Evolutionary conservation across 2,329 filamentous ascomycete genomes (phyloP), one percentile per base, ranked within the genome.

Genomic region (Trichoderma afroharzianum): DNA sequence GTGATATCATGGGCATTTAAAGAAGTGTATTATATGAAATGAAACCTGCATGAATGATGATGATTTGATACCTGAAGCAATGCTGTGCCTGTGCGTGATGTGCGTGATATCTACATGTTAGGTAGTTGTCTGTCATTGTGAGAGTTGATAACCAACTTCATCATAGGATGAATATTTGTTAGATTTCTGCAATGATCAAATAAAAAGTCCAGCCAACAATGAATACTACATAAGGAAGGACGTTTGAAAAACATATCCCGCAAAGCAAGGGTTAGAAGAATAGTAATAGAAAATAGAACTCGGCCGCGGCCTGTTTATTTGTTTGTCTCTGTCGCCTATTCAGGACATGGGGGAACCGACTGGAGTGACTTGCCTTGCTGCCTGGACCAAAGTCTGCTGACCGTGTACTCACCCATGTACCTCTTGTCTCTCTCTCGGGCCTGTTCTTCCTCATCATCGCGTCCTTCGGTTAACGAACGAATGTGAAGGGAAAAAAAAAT

Each of bases 41-140:
- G 36, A 68, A 59, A 55, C 39, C 30, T 50, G 64, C 43, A 71
- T 71, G 70, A 71, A 71, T 71, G 36, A 71, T 71, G 70, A 71
- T 71, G 28, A 57, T 47, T 71, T 68, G 59, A 71, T 68, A 57
- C 70, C 62, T 71, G n/a, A 39, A 61, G 18, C 5, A 12, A 12
- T n/a, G 18, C 5, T 58, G 43, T 50, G 9, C n/a, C 21, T 3
- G 18, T 24, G 24, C 14, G 53, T 32, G 18, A n/a, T 32, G 5
- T 28, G 30, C 14, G 15, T 59, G 32, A 30, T n/a, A 2, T 43
- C 7, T 12, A 28, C 2, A 24, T 15, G 15, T 11, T n/a, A n/a
- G n/a, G n/a, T n/a, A 30, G 28, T 32, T 58, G 26, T n/a, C 1
- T n/a, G 15, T 57, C 14, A 53, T 53, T 53, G 11, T 53, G n/a